Evolutionary conservation across 2,329 filamentous ascomycete genomes (phyloP).

Genomic region (Exophiala lecanii-corni): DNA sequence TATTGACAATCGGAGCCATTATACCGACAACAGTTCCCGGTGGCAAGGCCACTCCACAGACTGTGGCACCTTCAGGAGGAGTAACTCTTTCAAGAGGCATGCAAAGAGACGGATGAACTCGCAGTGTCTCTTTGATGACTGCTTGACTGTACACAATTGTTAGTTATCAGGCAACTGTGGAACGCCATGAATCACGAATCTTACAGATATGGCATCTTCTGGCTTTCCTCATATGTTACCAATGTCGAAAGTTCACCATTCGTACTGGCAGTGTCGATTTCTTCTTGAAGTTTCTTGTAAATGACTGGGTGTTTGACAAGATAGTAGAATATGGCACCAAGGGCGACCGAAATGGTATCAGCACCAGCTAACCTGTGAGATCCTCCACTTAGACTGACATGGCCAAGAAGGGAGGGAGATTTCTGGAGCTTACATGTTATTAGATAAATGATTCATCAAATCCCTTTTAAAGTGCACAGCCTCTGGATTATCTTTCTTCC

Average conservation of each 20-base stretch:
- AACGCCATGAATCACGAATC: too few species aligned
- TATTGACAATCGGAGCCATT: slow-evolving; percentile 34
- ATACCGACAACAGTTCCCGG: slow-evolving; percentile 30
- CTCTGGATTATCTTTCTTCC: slow-evolving; percentile 4
- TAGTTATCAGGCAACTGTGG: background rate
- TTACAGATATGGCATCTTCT: slow-evolving; percentile 39
- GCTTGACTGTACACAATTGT: slow-evolving; percentile 29
- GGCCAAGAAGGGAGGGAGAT: background rate
- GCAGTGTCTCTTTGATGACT: slow-evolving; percentile 38
- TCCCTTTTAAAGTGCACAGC: slow-evolving; percentile 3
- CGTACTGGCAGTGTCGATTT: slow-evolving; percentile 39
- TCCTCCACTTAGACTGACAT: background rate
- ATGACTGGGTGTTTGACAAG: slow-evolving; percentile 24
- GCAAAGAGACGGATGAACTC: slow-evolving; percentile 33
- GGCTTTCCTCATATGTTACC: slow-evolving; percentile 11
- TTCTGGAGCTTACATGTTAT: slow-evolving; percentile 8
- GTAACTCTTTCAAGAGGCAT: slow-evolving; percentile 33
- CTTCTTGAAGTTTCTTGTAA: slow-evolving; percentile 40
- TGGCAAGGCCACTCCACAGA: slow-evolving; percentile 29
- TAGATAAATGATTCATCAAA: slow-evolving; percentile 13
- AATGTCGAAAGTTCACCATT: slow-evolving; percentile 3
- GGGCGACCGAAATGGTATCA: slow-evolving; percentile 31
- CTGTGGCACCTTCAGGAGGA: slow-evolving; percentile 26
- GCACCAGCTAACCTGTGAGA: slow-evolving; percentile 7
- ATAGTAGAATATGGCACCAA: slow-evolving; percentile 31